Evolutionary conservation across 2,329 filamentous ascomycete genomes (phyloP).

Genomic region (Aspergillus vadensis): DNA sequence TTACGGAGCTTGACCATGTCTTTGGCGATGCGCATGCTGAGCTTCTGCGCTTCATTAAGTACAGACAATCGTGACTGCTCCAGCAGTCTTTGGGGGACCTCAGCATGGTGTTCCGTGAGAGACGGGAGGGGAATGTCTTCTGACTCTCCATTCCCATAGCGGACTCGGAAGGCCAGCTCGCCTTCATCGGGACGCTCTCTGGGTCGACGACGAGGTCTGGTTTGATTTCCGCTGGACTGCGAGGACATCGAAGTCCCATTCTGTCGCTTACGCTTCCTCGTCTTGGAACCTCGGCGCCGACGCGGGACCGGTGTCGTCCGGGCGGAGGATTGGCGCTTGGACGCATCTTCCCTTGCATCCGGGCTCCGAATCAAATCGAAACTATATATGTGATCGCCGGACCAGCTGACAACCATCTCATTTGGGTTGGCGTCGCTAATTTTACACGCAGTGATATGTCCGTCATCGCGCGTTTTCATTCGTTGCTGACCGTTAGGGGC

Average conservation of each 20-base stretch:
- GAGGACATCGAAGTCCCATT: constrained; percentile 50
- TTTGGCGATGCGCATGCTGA: constrained; percentile 59
- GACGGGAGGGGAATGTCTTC: constrained; percentile 58
- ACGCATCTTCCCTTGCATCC: constrained; percentile 52
- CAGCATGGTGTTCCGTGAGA: constrained; percentile 26
- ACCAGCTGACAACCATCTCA: constrained; percentile 70
- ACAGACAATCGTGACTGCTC: constrained; percentile 48
- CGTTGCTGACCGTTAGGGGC: constrained; percentile 61
- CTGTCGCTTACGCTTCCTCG: constrained; percentile 60
- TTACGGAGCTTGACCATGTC: constrained; percentile 57
- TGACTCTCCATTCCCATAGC: constrained; percentile 62
- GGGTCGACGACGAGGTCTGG: constrained; percentile 52
- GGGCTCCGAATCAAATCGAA: constrained; percentile 65
- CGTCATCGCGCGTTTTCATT: constrained; percentile 52
- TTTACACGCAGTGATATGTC: constrained; percentile 70
- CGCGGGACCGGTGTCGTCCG: constrained; percentile 30
- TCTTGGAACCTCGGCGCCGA: constrained; percentile 39
- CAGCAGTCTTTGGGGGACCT: constrained; percentile 36
- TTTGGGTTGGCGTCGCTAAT: constrained; percentile 70
- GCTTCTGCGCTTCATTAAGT: constrained; percentile 55
- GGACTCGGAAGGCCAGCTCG: constrained; percentile 57
- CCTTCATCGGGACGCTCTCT: constrained; percentile 42
- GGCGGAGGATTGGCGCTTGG: constrained; percentile 27
- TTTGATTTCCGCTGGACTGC: constrained; percentile 46
- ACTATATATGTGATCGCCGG: constrained; percentile 65